Conservation (phyloP, 495 filamentous ascomycete genomes). For the Daldinia loculata region DNA sequence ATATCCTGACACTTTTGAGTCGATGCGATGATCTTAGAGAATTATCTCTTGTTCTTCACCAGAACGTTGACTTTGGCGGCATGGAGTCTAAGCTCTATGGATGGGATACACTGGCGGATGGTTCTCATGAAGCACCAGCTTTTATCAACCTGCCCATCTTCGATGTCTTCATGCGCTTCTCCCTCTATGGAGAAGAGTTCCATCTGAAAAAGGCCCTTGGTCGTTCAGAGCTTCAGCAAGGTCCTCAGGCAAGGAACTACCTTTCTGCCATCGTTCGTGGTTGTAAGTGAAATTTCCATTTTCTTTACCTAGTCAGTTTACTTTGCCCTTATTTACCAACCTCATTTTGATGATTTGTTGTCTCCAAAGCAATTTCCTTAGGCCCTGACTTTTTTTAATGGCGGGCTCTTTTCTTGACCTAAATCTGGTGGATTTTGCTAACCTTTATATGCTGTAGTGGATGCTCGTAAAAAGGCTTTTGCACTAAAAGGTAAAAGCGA, state of each 20-base stretch:
- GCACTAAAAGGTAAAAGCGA: neutral
- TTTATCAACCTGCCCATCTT: neutral
- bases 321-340: neutral
- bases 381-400: neutral
- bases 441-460: neutral
- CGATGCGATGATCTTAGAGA: neutral
- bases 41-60: neutral
- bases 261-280: neutral
- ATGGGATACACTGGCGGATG: neutral
- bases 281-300: neutral
- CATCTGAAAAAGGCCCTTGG: neutral
- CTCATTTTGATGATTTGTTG: no score
- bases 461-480: neutral
- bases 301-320: neutral
- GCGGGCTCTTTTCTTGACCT: neutral
- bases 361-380: neutral
- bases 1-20: neutral
- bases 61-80: neutral
- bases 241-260: neutral
- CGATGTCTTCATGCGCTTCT: neutral
- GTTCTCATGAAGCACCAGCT: neutral
- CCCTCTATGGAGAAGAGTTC: neutral
- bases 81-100: neutral
- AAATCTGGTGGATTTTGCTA: neutral
- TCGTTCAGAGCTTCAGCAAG: neutral